phyloP scores from a whole-genome alignment of 331 rosid genomes.

The Rosa hybrid region DNA sequence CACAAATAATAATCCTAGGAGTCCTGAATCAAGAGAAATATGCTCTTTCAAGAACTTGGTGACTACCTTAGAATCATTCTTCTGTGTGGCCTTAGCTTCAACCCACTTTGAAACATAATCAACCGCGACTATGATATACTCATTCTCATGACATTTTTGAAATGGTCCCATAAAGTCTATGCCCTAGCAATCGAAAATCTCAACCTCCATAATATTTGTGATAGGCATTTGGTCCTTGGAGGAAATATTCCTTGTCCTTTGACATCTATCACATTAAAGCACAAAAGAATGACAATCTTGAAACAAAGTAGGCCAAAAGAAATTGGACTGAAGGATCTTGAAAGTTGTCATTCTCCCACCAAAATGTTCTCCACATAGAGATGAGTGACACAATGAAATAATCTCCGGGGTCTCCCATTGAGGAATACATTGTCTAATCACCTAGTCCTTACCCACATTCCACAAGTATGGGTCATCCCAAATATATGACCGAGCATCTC shows the following conservation, averaged over 20 bases:
- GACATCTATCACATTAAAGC: not conserved
- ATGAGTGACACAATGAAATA: no score
- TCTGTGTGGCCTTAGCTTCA: not conserved
- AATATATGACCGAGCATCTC: no score
- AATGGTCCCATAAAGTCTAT: not conserved
- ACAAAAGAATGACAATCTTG: not conserved
- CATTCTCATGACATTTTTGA: not conserved
- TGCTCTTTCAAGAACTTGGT: not conserved
- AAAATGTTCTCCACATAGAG: not conserved
- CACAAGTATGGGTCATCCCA: no score
- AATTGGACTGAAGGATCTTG: not conserved
- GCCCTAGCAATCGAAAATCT: not conserved
- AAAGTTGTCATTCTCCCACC: not conserved
- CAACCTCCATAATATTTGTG: not conserved
- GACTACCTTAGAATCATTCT: not conserved
- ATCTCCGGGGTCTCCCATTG: no score
- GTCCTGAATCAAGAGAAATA: not conserved
- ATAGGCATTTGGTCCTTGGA: not conserved
- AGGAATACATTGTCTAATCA: no score
- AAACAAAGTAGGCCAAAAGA: not conserved
- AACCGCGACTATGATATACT: not conserved
- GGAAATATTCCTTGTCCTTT: not conserved
- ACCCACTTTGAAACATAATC: not conserved
- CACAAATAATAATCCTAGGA: not conserved
- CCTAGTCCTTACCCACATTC: no score